Conservation (phyloP, 2,329 filamentous ascomycete species). For the Sclerotinia minor region DNA sequence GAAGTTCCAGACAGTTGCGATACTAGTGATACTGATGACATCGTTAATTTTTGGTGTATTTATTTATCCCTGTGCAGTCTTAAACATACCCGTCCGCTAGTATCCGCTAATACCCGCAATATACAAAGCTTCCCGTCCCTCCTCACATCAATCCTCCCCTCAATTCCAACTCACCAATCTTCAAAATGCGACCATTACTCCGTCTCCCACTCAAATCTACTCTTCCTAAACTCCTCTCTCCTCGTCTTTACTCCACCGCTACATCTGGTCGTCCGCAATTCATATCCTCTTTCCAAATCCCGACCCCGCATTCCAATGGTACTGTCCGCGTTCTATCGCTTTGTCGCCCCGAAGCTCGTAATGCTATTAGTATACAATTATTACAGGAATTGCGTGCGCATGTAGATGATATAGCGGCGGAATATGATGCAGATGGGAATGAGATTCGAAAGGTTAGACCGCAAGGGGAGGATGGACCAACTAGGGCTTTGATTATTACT, state of each 20-base stretch:
- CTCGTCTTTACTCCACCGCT: slow-evolving; percentile 27
- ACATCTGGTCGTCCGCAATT: slow-evolving; percentile 21
- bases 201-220: slow-evolving; percentile 18
- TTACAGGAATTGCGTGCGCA: slow-evolving; percentile 70
- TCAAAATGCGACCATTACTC: slow-evolving; percentile 16
- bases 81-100: neutral
- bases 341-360: slow-evolving; percentile 80
- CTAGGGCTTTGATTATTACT: slow-evolving; percentile 78
- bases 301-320: slow-evolving; percentile 47
- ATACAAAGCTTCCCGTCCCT: neutral
- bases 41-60: neutral
- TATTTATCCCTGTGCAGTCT: neutral
- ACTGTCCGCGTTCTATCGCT: slow-evolving; percentile 86
- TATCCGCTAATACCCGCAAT: slow-evolving; percentile 8
- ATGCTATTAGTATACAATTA: slow-evolving; percentile 82
- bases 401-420: slow-evolving; percentile 67
- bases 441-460: slow-evolving; percentile 53
- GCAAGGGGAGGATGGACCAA: slow-evolving; percentile 55
- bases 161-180: neutral
- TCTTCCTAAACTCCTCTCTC: slow-evolving; percentile 23
- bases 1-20: neutral
- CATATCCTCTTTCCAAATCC: slow-evolving; percentile 22
- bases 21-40: slow-evolving; percentile 1
- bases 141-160: neutral
- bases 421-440: slow-evolving; percentile 57